Conservation (phyloP, 1,139 yeast species). For the Magnusiomyces tetraspermus region DNA sequence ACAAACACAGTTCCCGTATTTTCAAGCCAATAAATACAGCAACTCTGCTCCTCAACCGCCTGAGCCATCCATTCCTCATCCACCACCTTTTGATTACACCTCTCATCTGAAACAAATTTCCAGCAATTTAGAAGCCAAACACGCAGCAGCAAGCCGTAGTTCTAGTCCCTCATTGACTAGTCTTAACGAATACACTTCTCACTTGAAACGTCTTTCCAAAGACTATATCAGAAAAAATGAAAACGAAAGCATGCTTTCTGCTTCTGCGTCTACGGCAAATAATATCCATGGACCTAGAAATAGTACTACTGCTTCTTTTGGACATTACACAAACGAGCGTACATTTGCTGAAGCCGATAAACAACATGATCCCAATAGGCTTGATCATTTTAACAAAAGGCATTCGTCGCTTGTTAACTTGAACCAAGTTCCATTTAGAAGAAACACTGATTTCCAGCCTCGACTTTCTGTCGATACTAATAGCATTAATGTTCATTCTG, state of each 20-base stretch:
- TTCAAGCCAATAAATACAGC: neutral
- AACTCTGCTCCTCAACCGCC: neutral
- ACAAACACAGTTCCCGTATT: neutral
- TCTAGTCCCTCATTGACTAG: neutral
- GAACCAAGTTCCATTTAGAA: neutral
- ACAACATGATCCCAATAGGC: neutral
- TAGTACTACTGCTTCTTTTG: neutral
- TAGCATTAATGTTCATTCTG: too few species aligned
- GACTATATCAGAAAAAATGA: too few species aligned
- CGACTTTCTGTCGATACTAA: neutral
- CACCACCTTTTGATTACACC: conserved; percentile 44
- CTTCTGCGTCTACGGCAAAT: too few species aligned
- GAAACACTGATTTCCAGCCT: neutral
- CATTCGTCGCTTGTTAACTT: neutral
- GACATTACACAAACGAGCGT: neutral
- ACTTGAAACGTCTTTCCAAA: too few species aligned
- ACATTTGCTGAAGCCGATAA: neutral
- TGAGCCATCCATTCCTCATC: neutral
- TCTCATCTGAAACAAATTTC: conserved; percentile 54
- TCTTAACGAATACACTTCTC: too few species aligned
- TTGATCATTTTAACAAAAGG: neutral
- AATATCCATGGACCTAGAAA: neutral
- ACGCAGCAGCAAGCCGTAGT: neutral
- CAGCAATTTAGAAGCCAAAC: neutral
- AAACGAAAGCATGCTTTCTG: too few species aligned